Conservation (phyloP, 257 asterid genomes). For the Pogostemon cablin region DNA sequence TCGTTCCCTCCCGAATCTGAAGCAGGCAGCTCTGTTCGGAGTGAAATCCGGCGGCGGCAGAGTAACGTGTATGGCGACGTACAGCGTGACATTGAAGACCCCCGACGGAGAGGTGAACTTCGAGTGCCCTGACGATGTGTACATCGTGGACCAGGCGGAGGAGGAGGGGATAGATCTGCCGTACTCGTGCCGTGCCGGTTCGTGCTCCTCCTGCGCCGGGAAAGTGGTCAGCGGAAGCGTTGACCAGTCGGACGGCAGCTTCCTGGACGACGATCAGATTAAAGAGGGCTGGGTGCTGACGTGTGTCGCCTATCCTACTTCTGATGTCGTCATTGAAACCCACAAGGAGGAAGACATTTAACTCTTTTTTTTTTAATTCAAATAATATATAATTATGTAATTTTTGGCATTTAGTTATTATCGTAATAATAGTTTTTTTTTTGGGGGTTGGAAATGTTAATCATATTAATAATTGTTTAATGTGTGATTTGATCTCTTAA, state of each 20-base stretch:
- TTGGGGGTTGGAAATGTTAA: no score
- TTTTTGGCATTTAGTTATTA: no score
- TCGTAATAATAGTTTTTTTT: no score
- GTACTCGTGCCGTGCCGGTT: conserved; percentile 87
- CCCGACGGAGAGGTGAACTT: conserved; percentile 50
- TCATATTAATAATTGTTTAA: no score
- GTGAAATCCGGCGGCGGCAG: conserved; percentile 39
- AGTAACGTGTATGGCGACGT: conserved; percentile 59
- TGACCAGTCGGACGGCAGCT: conserved; percentile 75
- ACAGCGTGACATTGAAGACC: conserved; percentile 68
- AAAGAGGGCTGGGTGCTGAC: conserved; percentile 66
- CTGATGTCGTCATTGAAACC: conserved; percentile 59
- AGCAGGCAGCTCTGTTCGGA: conserved; percentile 41
- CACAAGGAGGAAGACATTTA: conserved; percentile 68
- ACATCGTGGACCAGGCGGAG: conserved; percentile 82
- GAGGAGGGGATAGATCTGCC: conserved; percentile 65
- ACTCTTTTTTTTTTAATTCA: no score
- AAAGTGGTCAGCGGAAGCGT: conserved; percentile 55
- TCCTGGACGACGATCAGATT: conserved; percentile 75
- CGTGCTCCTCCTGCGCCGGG: conserved; percentile 89
- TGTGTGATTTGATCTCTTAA: no score
- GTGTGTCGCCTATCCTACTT: conserved; percentile 64
- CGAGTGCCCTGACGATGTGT: conserved; percentile 46
- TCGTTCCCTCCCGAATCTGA: conserved; percentile 46
- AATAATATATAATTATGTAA: no score